Base-by-base conservation (phyloP, 192 early-diverging fungal species). In the Coemansia javaensis region DNA sequence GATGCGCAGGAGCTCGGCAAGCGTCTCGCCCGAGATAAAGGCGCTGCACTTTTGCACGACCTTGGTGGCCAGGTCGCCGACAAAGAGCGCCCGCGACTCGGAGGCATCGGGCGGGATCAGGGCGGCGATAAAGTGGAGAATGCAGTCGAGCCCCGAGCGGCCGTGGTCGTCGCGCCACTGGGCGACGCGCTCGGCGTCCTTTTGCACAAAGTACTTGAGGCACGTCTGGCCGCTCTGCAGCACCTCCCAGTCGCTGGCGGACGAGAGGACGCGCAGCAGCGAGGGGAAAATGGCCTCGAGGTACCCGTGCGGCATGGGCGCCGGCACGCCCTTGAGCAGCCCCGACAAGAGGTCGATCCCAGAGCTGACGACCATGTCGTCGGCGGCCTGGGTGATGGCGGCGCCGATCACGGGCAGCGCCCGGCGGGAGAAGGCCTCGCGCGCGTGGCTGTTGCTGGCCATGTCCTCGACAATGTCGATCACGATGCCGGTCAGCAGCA, bases 171-270 rank as follows among this genome's bases (percentile, higher is more conserved):
- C 64, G 32, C 76, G 82, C 93, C 94, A 97, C 40, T 78, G 70
- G 14, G 81, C 71, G 55, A 97, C 69, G 23, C 87, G 80, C 20
- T 77, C 61, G 17, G 66, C 66, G 58, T 91, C 90, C 41, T 91
- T 86, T 39, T 84, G 71, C 20, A 98, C 77, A 49, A 95, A 79
- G 27, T 75, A 78, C 41, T 83, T 87, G 13, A 98, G 66, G 24
- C 87, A 90, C 28, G 89, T 78, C 70, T 94, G 86, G 6, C 90
- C 90, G 51, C 86, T 94, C 63, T 97, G 95, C 32, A 95, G 71
- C 34, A 95, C 80, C 32, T 83, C 80, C 41, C 67, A 74, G 54
- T 98, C 90, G 31, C 82, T 82, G 13, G 78, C 77, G 7, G 60
- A 66, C 44, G 81, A 72, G 38, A 92, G 59, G 9, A 90, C 75